phyloP scores from a whole-genome alignment of 768 basidiomycete genomes.

The Pleurotus giganteus region DNA sequence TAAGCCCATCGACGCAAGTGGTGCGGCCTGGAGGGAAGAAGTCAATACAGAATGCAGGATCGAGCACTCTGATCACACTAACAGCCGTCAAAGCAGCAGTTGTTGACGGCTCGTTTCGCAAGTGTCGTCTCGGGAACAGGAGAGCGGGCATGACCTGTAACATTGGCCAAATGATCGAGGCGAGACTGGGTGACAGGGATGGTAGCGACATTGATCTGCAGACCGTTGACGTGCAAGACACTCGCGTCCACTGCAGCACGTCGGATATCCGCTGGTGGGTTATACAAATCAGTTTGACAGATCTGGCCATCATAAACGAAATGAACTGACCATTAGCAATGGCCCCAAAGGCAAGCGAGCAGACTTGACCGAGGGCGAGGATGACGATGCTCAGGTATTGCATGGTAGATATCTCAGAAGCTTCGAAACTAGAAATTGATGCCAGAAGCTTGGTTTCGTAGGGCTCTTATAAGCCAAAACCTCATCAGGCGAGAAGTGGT shows the following conservation, averaged over 20 bases:
- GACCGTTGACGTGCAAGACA: background rate
- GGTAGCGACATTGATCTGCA: slow-evolving; percentile 1
- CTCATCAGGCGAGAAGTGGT: no score
- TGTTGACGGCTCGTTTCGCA: slow-evolving; percentile 9
- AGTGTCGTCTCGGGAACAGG: background rate
- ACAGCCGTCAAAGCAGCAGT: slow-evolving; percentile 10
- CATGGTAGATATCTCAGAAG: no score
- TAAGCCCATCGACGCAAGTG: slow-evolving; percentile 11
- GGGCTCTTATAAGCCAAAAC: no score
- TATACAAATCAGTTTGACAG: no score
- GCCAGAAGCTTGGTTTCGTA: no score
- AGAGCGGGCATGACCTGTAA: background rate
- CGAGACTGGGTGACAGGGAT: background rate
- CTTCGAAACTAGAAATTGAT: no score
- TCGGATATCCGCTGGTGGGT: background rate
- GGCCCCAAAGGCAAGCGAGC: no score
- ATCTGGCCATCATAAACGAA: no score
- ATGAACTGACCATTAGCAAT: no score
- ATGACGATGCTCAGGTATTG: no score
- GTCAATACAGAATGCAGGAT: no score
- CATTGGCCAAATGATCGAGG: background rate
- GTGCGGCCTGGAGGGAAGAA: background rate
- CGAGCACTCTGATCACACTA: background rate
- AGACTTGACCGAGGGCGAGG: no score
- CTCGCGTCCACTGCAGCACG: background rate